These are phyloP conservation scores for Magnaporthales sp. DNA, from an alignment of 2,329 filamentous ascomycete genomes.

Conservation along the genomic window DNA sequence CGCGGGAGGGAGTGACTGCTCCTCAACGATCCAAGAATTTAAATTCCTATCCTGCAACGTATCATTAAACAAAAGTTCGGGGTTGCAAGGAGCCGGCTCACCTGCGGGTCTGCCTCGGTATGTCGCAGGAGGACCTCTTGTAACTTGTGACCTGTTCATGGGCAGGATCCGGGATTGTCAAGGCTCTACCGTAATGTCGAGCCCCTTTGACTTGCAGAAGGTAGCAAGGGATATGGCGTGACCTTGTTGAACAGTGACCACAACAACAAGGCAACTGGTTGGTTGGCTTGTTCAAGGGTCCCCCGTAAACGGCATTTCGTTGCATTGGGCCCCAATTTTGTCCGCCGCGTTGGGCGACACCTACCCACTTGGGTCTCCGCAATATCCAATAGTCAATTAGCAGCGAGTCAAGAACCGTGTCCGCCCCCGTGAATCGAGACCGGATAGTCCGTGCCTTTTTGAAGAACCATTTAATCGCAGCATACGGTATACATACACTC, in stretches of 20 bases:
- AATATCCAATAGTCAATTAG: background rate
- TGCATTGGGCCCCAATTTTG: too few species aligned
- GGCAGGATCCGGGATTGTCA: too few species aligned
- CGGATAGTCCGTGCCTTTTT: background rate
- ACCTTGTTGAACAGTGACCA: background rate
- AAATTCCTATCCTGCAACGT: background rate
- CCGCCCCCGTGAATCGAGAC: background rate
- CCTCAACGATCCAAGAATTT: background rate
- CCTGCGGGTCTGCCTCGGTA: too few species aligned
- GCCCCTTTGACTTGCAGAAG: background rate
- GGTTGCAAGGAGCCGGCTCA: background rate
- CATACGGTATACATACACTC: background rate
- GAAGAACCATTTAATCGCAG: background rate
- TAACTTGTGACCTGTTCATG: too few species aligned
- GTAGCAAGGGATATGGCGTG: background rate
- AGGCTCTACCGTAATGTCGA: too few species aligned
- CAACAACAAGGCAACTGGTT: background rate
- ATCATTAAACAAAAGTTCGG: background rate
- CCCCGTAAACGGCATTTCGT: background rate
- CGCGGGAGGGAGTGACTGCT: too few species aligned
- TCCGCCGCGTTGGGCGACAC: too few species aligned
- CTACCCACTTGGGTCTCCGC: background rate
- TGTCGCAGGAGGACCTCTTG: too few species aligned
- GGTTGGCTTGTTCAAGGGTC: background rate
- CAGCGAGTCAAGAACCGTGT: background rate